A percentile compares a stretch with the other conserved stretches of the same genome.
Conservation (phyloP, 805 yeast species). For the Ogataea ganodermae region DNA sequence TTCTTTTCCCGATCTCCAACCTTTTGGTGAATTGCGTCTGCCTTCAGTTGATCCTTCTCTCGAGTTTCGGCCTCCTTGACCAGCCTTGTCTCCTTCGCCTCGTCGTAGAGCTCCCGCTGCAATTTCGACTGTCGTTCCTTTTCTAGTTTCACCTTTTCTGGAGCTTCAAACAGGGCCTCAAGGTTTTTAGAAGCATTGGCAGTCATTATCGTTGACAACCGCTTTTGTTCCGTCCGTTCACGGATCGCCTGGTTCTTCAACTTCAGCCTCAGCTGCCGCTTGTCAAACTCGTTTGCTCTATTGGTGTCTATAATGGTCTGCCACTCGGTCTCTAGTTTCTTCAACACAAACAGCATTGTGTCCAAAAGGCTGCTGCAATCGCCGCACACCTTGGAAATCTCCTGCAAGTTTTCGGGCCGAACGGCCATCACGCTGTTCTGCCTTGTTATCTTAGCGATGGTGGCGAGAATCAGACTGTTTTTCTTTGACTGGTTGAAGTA, state of each 20-base stretch:
- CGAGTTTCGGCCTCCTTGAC: constrained; percentile 23
- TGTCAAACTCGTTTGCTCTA: constrained; percentile 46
- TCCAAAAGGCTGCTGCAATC: constrained; percentile 40
- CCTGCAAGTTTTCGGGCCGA: constrained; percentile 40
- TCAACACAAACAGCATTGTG: constrained; percentile 35
- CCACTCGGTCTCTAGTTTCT: constrained; percentile 45
- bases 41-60: constrained; percentile 18
- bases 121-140: constrained; percentile 29
- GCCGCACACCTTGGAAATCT: constrained; percentile 42
- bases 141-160: constrained; percentile 28
- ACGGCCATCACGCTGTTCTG: constrained; percentile 40
- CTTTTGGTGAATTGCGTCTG: constrained; percentile 18
- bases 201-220: constrained; percentile 11
- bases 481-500: constrained; percentile 45
- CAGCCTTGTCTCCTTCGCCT: constrained; percentile 29
- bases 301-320: constrained; percentile 29
- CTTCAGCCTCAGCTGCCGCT: constrained; percentile 30
- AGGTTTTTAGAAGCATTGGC: constrained; percentile 18
- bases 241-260: constrained; percentile 25
- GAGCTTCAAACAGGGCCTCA: constrained; percentile 29
- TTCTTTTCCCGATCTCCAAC: constrained; percentile 26
- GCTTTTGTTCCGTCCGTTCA: constrained; percentile 22
- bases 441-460: constrained; percentile 47
- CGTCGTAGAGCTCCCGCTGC: constrained; percentile 26
- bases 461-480: constrained; percentile 50